A percentile compares a stretch with the other conserved stretches of the same genome.
Evolutionary conservation across 352 stramenopile species (phyloP).

Genomic region (Phytophthora quininea): DNA sequence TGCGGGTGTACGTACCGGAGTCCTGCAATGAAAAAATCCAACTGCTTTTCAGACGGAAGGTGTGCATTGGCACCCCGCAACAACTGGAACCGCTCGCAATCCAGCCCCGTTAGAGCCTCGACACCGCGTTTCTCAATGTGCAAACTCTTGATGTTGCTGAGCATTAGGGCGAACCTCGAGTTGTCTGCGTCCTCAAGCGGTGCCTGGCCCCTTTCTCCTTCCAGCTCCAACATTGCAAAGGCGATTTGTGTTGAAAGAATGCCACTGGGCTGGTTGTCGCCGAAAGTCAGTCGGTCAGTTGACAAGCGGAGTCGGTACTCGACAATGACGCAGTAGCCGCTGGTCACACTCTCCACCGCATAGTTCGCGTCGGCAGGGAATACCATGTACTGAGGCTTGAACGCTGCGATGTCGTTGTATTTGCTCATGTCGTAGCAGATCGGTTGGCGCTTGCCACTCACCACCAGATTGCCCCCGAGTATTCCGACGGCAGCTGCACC

Average conservation of each 20-base stretch:
- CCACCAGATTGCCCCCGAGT: neutral
- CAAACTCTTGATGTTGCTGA: neutral
- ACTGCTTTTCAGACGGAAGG: neutral
- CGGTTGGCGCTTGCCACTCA: neutral
- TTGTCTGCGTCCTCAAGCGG: neutral
- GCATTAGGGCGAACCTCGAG: neutral
- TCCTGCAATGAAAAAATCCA: neutral
- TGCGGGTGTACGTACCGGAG: neutral
- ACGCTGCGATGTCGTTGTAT: neutral
- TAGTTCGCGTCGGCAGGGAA: neutral
- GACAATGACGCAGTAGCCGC: constrained; percentile 11
- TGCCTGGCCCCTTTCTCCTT: too few species aligned
- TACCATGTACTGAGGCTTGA: constrained; percentile 9
- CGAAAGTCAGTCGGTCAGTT: neutral
- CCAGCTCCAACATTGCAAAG: too few species aligned
- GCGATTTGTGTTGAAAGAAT: too few species aligned
- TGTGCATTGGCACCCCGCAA: neutral
- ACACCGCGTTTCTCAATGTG: neutral
- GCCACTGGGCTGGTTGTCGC: neutral
- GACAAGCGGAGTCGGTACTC: constrained; percentile 12
- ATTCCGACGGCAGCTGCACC: constrained; percentile 2
- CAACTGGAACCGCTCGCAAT: neutral
- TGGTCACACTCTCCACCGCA: constrained; percentile 13
- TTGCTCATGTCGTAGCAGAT: neutral
- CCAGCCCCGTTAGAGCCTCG: neutral